A percentile compares a stretch with the other conserved stretches of the same genome.
Evolutionary conservation across 164 flowering plant genomes (phyloP).

Genomic region (Stephania cephalantha): DNA sequence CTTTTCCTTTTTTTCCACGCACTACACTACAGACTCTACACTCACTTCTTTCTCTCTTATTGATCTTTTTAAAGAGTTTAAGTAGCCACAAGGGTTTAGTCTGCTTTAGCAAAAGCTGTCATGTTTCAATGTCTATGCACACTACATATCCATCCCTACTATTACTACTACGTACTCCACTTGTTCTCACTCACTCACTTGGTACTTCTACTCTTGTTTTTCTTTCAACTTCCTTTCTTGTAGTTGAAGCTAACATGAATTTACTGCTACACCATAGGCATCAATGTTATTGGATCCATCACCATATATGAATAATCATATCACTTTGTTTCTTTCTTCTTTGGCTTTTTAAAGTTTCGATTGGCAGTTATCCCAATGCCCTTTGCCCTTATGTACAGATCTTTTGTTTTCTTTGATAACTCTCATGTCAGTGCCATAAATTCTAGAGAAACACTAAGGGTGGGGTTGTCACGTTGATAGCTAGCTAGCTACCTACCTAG

Average conservation of each 20-base stretch:
- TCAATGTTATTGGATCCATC: too few species aligned
- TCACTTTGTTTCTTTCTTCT: not conserved
- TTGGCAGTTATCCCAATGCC: not conserved
- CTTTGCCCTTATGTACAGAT: not conserved
- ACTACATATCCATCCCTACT: too few species aligned
- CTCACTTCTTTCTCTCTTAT: not conserved
- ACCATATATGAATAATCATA: not conserved
- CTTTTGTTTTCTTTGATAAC: not conserved
- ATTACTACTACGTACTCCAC: not conserved
- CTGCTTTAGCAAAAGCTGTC: conserved; percentile 3
- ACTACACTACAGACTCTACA: not conserved
- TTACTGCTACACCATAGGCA: not conserved
- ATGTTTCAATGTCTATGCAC: not conserved
- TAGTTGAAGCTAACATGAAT: not conserved
- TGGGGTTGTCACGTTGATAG: not conserved
- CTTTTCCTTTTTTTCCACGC: not conserved
- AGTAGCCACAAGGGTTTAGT: not conserved
- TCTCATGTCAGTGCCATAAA: not conserved
- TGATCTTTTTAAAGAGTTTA: not conserved
- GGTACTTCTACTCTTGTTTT: not conserved
- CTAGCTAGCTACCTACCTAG: not conserved
- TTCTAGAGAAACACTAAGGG: too few species aligned
- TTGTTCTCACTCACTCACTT: not conserved
- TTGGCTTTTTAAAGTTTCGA: too few species aligned
- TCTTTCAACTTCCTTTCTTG: not conserved